A percentile compares a stretch with the other conserved stretches of the same genome.
These are phyloP conservation scores for Coniochaeta pulveracea DNA, from an alignment of 2,329 filamentous ascomycete species.

Conservation along the genomic window DNA sequence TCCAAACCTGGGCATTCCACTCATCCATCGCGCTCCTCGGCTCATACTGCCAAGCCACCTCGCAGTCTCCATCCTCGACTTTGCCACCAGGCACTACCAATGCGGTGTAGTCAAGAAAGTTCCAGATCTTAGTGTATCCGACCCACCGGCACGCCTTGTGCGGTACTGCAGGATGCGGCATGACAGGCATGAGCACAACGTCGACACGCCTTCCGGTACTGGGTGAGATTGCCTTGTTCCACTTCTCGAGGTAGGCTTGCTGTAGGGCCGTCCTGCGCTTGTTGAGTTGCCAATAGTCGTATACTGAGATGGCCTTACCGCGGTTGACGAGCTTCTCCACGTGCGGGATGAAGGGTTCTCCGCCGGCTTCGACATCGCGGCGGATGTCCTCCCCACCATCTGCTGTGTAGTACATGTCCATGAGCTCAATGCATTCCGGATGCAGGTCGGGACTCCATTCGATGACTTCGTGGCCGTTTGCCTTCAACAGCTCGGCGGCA, in stretches of 20 bases:
- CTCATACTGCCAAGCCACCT: conserved; percentile 22
- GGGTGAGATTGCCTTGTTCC: conserved; percentile 33
- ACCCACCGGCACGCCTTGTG: conserved; percentile 29
- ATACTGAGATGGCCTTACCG: conserved; percentile 44
- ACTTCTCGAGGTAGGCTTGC: too few species aligned
- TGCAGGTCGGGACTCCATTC: too few species aligned
- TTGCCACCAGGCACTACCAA: conserved; percentile 42
- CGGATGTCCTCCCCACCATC: conserved; percentile 55
- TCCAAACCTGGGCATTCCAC: conserved; percentile 39
- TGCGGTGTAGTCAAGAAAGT: conserved; percentile 50
- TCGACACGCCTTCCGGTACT: conserved; percentile 36
- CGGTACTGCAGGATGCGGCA: conserved; percentile 47
- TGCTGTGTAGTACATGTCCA: conserved; percentile 46
- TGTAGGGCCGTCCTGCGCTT: conserved; percentile 42
- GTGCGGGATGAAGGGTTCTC: conserved; percentile 48
- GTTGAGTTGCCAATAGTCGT: conserved; percentile 58
- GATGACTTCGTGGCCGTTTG: too few species aligned
- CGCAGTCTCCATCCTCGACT: conserved; percentile 28
- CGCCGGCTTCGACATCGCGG: conserved; percentile 37
- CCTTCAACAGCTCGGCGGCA: too few species aligned
- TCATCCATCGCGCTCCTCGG: conserved; percentile 37
- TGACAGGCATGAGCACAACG: conserved; percentile 43
- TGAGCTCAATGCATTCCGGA: neutral
- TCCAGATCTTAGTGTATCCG: conserved; percentile 52
- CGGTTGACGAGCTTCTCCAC: conserved; percentile 44